phyloP scores from a whole-genome alignment of 2,329 filamentous ascomycete species.

The Aureobasidium zeae region DNA sequence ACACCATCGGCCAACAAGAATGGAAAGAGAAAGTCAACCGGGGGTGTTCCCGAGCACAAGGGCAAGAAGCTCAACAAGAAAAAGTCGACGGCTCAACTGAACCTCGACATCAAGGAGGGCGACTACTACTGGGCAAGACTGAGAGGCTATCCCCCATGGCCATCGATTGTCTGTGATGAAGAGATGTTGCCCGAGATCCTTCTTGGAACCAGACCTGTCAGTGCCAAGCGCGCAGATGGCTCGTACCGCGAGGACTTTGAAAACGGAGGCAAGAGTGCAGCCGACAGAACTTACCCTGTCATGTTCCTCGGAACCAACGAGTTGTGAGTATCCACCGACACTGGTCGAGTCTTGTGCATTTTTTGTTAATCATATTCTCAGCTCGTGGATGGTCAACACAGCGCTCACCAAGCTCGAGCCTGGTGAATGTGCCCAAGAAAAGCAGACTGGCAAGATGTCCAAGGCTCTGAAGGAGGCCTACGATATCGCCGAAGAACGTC shows the following conservation, averaged over 20 bases:
- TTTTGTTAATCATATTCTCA: conserved; percentile 33
- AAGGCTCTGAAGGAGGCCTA: conserved; percentile 75
- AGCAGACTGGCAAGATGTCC: conserved; percentile 64
- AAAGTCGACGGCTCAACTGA: conserved; percentile 59
- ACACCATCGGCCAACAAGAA: conserved; percentile 26
- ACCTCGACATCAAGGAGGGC: conserved; percentile 74
- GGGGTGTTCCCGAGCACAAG: conserved; percentile 56
- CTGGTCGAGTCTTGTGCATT: not conserved
- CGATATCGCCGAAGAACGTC: conserved; percentile 65
- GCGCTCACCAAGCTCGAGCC: conserved; percentile 69
- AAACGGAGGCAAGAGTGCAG: conserved; percentile 76
- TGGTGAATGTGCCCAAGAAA: conserved; percentile 55
- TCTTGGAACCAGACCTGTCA: conserved; percentile 69
- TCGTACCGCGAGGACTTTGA: conserved; percentile 79
- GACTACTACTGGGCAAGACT: conserved; percentile 88
- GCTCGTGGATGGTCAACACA: conserved; percentile 84
- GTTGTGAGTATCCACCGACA: conserved; percentile 74
- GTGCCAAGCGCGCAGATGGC: conserved; percentile 71
- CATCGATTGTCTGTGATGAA: conserved; percentile 87
- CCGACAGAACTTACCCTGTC: conserved; percentile 80
- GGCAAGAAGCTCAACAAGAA: conserved; percentile 78
- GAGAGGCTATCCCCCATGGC: conserved; percentile 92
- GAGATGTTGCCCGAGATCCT: conserved; percentile 79
- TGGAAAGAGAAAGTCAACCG: conserved; percentile 50
- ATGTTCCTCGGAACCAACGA: conserved; percentile 96